Conservation (phyloP, 164 flowering plant genomes). For the Santalum album region DNA sequence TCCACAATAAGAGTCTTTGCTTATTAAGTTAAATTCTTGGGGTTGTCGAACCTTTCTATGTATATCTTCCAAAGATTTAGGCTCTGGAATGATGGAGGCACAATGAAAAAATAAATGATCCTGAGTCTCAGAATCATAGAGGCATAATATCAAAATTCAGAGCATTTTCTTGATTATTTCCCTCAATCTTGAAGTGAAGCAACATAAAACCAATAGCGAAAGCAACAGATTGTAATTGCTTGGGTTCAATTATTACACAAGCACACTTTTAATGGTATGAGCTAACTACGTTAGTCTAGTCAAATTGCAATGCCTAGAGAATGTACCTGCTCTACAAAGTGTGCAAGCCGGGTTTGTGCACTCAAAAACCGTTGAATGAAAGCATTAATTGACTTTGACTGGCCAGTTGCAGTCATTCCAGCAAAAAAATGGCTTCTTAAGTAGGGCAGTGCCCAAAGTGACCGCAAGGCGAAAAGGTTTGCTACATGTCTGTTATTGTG, state of each 20-base stretch:
- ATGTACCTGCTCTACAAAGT: conserved; percentile 84
- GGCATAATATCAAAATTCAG: no score
- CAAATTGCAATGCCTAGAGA: conserved; percentile 2
- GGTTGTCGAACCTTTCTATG: no score
- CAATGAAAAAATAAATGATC: no score
- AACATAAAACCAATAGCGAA: no score
- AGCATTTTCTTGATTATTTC: no score
- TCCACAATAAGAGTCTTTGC: no score
- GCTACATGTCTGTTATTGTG: conserved; percentile 71
- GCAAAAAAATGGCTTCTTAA: conserved; percentile 85
- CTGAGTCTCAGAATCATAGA: no score
- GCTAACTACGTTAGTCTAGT: neutral
- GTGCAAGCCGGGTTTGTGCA: conserved; percentile 77
- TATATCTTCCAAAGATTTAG: no score
- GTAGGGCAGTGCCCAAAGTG: conserved; percentile 81
- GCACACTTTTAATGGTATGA: neutral
- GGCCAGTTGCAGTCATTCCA: conserved; percentile 67
- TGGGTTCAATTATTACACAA: neutral
- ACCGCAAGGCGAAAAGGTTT: conserved; percentile 54
- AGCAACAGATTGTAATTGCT: no score
- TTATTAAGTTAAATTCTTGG: no score
- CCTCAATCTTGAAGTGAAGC: no score
- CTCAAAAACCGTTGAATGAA: conserved; percentile 87
- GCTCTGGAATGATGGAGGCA: no score
- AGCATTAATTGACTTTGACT: conserved; percentile 74